Conservation (phyloP, 2,329 filamentous ascomycete genomes). For the Emmonsiellopsis sp. region DNA sequence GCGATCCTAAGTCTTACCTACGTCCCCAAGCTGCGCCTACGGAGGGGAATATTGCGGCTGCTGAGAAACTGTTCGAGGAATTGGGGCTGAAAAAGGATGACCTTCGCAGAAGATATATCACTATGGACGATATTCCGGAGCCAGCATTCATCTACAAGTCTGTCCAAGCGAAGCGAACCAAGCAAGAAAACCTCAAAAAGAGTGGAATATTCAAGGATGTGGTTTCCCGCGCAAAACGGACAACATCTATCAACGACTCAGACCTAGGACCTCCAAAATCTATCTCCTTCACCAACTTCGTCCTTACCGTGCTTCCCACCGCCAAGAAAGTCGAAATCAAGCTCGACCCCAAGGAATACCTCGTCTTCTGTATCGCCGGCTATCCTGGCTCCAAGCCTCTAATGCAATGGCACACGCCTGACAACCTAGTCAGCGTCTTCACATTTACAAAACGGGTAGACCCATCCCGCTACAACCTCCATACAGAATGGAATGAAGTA, state of each 20-base stretch:
- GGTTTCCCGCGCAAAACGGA: not conserved
- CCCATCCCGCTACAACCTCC: not conserved
- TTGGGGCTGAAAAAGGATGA: not conserved
- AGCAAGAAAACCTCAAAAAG: not conserved
- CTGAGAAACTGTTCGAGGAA: not conserved
- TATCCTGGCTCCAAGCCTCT: not conserved
- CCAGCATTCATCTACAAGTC: not conserved
- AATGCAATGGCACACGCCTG: constrained; percentile 1
- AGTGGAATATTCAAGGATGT: not conserved
- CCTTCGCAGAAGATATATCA: not conserved
- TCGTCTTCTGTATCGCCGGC: not conserved
- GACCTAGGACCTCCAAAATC: not conserved
- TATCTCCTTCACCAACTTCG: not conserved
- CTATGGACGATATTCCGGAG: not conserved
- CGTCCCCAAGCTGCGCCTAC: not conserved
- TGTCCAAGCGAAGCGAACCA: not conserved
- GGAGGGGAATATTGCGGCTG: not conserved
- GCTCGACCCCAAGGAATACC: not conserved
- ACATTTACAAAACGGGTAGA: not conserved
- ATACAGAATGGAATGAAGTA: not conserved
- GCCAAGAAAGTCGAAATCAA: not conserved
- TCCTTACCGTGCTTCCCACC: not conserved
- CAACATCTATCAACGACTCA: not conserved
- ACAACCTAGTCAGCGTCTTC: not conserved
- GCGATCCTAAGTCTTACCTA: not conserved